Evolutionary conservation across 129 eudicot genomes (phyloP).

Genomic region (Centrapalus pauciflorus): DNA sequence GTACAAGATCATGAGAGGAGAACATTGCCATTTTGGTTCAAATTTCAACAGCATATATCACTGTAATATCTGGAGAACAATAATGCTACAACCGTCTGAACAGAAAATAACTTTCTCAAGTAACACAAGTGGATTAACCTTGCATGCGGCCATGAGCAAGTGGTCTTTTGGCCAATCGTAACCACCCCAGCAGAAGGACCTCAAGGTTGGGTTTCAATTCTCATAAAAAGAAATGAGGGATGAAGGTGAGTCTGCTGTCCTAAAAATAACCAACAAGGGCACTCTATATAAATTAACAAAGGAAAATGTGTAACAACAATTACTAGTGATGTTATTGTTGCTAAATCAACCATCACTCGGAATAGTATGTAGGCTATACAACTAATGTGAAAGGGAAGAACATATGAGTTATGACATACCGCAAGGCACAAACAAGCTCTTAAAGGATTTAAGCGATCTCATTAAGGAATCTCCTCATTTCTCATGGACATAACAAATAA

Average conservation of each 20-base stretch:
- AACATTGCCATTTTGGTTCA: no score
- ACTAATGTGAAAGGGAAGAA: not conserved
- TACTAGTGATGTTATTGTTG: not conserved
- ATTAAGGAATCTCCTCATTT: not conserved
- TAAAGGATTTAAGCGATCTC: not conserved
- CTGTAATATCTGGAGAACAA: no score
- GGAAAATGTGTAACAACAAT: not conserved
- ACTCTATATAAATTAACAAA: not conserved
- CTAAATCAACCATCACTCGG: not conserved
- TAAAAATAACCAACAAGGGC: not conserved
- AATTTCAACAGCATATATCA: no score
- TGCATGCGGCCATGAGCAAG: not conserved
- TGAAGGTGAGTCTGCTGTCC: not conserved
- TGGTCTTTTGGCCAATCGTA: not conserved
- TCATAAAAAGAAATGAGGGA: not conserved
- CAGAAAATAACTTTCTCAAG: no score
- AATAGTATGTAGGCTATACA: not conserved
- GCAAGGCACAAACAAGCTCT: not conserved
- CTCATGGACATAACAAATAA: not conserved
- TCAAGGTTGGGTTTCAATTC: not conserved
- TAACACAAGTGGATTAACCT: no score
- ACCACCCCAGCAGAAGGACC: no score
- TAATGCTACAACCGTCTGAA: no score
- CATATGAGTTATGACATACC: not conserved
- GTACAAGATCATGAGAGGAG: no score